Evolutionary conservation across 78 protist species (phyloP), one percentile per base, ranked within the genome.

Genomic region (Dictyostelium brefeldianum): DNA sequence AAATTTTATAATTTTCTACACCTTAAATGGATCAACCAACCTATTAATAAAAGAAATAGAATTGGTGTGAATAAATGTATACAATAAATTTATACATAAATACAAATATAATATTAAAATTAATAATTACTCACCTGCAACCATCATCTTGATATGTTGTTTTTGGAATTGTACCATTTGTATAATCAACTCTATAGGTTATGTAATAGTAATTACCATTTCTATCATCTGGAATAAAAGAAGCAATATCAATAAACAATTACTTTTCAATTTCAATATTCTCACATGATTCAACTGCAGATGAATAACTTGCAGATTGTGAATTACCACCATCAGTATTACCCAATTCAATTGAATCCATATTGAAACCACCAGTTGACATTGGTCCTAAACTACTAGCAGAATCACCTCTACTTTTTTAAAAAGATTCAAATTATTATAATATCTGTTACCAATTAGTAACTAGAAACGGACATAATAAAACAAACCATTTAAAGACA

Each of bases 271-370:
- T 64, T 27, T 64, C 73, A 27, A 27, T 27, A 27, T 64, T 64
- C 22, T 64, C 73, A 27, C 73, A 64, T 5, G 22, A 41, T 25
- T 1, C 18, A 27, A 64, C 5, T n/a, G 73, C 22, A 4, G 73
- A 64, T 64, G 73, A 64, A n/a, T 15, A 64, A 64, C 73, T 64
- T 12, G 11, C 18, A 27, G 73, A 64, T 64, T 64, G 47, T 8
- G 73, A 64, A 27, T 27, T 27, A 27, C 73, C 73, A 27, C 73
- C 73, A 64, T 64, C 73, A 64, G 25, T 27, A 64, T 27, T 27
- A 11, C 73, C 73, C 1, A 64, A 0, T 11, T n/a, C 8, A 0
- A 27, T 27, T 27, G 22, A 41, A 5, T 64, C 47, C 6, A 20
- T 56, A 18, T 8, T 22, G 12, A 64, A 64, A 64, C 73, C 27